Evolutionary conservation across 306 rosid genomes (phyloP).

Genomic region (Quercus mongolica): DNA sequence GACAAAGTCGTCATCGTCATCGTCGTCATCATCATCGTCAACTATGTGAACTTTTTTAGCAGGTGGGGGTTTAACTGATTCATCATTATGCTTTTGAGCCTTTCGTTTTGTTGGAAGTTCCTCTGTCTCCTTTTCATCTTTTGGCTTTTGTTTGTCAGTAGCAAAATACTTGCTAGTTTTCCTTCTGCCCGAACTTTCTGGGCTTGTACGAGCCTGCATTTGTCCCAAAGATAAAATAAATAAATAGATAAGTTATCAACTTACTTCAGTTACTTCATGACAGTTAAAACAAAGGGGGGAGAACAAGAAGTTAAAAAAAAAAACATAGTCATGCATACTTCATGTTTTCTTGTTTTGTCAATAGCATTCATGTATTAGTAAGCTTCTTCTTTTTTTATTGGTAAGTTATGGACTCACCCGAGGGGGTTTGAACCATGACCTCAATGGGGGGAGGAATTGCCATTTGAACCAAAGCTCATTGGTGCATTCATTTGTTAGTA

Average conservation of each 20-base stretch:
- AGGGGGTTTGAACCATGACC: too few relatives aligned
- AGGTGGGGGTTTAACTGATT: slow-evolving; percentile 29
- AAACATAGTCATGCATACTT: neutral
- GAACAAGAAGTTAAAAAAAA: neutral
- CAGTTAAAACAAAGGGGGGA: neutral
- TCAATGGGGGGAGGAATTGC: too few relatives aligned
- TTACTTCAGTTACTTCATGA: neutral
- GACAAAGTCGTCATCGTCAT: slow-evolving; percentile 42
- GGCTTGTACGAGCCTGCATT: slow-evolving; percentile 47
- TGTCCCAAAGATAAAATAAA: neutral
- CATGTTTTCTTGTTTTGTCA: neutral
- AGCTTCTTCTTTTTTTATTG: too few relatives aligned
- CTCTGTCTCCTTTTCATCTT: slow-evolving; percentile 48
- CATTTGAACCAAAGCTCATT: too few relatives aligned
- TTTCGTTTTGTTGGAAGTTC: slow-evolving; percentile 71
- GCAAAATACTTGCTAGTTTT: slow-evolving; percentile 77
- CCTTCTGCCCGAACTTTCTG: slow-evolving; percentile 65
- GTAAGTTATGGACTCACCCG: too few relatives aligned
- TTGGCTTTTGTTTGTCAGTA: slow-evolving; percentile 43
- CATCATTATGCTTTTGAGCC: slow-evolving; percentile 42
- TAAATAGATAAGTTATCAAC: neutral
- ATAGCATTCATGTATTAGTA: neutral
- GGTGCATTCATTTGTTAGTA: neutral
- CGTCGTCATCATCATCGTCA: slow-evolving; percentile 36
- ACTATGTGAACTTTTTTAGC: slow-evolving; percentile 42